Evolutionary conservation across 1,139 yeast species (phyloP).

Genomic region (Lodderomyces margitis): DNA sequence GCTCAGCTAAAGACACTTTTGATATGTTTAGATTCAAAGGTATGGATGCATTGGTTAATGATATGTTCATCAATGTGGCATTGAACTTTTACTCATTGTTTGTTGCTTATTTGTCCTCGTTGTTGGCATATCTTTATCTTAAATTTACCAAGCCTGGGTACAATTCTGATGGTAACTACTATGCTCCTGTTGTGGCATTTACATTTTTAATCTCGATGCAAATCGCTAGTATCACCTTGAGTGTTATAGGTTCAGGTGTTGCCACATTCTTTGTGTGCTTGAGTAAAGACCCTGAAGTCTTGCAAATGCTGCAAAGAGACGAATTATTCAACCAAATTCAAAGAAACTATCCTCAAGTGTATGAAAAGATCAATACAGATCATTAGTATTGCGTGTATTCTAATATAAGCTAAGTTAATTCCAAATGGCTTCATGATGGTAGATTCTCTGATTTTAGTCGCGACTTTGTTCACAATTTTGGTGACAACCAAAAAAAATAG

Average conservation of each 20-base stretch:
- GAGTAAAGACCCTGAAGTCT: conserved; percentile 85
- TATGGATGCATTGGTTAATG: conserved; percentile 82
- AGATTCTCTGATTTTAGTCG: no score
- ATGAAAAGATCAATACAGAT: conserved; percentile 47
- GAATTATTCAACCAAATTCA: conserved; percentile 67
- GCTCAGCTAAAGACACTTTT: conserved; percentile 82
- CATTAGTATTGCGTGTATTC: conserved; percentile 20
- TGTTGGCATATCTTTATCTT: conserved; percentile 70
- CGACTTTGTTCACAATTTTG: no score
- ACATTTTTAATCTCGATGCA: conserved; percentile 76
- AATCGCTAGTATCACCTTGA: conserved; percentile 68
- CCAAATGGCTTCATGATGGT: no score
- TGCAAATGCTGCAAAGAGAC: conserved; percentile 73
- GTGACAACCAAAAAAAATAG: no score
- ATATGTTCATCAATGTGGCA: conserved; percentile 76
- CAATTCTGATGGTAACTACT: conserved; percentile 62
- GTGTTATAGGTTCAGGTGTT: conserved; percentile 77
- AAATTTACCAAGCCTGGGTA: conserved; percentile 71
- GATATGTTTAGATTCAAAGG: conserved; percentile 76
- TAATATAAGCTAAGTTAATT: not conserved
- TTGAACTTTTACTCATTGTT: conserved; percentile 69
- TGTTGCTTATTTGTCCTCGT: conserved; percentile 66
- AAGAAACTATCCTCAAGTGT: conserved; percentile 72
- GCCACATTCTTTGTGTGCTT: conserved; percentile 85
- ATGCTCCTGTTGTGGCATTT: conserved; percentile 78